Evolutionary conservation across 805 yeast genomes (phyloP).

Genomic region (Middelhovenomyces tepae): DNA sequence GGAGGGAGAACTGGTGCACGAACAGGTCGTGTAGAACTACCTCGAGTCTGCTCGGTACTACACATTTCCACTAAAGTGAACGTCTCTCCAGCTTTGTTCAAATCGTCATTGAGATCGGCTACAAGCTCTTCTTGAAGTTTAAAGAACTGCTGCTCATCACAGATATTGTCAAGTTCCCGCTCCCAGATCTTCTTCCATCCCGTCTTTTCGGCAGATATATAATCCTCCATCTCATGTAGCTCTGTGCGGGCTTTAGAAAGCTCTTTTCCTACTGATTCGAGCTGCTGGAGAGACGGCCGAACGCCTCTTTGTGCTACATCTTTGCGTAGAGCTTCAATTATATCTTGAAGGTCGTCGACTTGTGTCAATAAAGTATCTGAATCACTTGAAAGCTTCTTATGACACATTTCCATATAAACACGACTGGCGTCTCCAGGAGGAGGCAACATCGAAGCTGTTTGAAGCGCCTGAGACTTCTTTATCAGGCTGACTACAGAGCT

Average conservation of each 20-base stretch:
- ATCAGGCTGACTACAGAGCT: conserved; percentile 11
- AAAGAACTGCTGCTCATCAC: conserved; percentile 90
- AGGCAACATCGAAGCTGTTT: conserved; percentile 8
- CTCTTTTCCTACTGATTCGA: conserved; percentile 58
- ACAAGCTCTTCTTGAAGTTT: conserved; percentile 83
- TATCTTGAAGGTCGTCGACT: conserved; percentile 87
- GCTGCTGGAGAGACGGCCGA: conserved; percentile 65
- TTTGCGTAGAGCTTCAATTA: conserved; percentile 78
- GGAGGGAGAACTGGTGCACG: conserved; percentile 16
- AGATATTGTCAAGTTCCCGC: conserved; percentile 74
- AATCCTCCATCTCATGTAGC: conserved; percentile 47
- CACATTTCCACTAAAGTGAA: conserved; percentile 74
- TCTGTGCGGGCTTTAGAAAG: conserved; percentile 47
- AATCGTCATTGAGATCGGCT: conserved; percentile 69
- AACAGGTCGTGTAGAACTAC: conserved; percentile 32
- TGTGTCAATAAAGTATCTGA: conserved; percentile 65
- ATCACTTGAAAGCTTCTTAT: conserved; percentile 60
- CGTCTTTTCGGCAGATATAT: conserved; percentile 62
- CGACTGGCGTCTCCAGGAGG: conserved; percentile 27
- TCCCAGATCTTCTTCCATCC: conserved; percentile 93
- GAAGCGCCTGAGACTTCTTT: conserved; percentile 11
- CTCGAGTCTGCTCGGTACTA: conserved; percentile 65
- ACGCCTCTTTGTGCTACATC: conserved; percentile 92
- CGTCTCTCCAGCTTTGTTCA: conserved; percentile 72
- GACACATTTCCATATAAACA: conserved; percentile 68